Percentiles rank a stretch among this genome's conserved stretches.
Evolutionary conservation across 75 land plant genomes (phyloP).

Genomic region (Pinus albicaulis): DNA sequence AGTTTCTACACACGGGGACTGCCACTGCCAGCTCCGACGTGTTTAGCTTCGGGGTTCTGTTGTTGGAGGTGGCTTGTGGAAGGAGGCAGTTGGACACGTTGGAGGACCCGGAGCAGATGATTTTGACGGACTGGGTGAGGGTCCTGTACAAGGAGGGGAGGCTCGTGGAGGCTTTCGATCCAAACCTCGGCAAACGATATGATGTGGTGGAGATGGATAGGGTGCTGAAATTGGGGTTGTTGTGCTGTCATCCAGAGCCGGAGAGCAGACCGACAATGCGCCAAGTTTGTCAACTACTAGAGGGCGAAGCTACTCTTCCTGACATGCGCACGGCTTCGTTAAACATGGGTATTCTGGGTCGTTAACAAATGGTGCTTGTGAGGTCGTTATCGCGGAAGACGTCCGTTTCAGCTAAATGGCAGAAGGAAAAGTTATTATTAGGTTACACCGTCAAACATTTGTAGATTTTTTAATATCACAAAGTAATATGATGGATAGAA

Average conservation of each 20-base stretch:
- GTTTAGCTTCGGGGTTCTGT: slow-evolving; percentile 18
- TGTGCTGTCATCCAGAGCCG: slow-evolving; percentile 8
- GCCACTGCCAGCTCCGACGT: slow-evolving; percentile 36
- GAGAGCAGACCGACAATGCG: slow-evolving; percentile 2
- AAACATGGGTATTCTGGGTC: too few species aligned
- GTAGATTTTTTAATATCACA: too few species aligned
- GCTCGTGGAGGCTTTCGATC: slow-evolving; percentile 15
- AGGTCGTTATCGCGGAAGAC: too few species aligned
- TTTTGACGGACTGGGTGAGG: slow-evolving; percentile 36
- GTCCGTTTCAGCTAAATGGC: too few species aligned
- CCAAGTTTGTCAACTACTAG: neutral
- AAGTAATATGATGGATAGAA: too few species aligned
- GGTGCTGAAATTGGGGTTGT: slow-evolving; percentile 11
- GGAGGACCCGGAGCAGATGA: slow-evolving; percentile 5
- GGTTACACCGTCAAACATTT: too few species aligned
- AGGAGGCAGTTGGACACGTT: slow-evolving; percentile 14
- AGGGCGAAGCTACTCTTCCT: slow-evolving; percentile 25
- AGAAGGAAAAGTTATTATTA: too few species aligned
- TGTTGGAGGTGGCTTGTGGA: slow-evolving; percentile 26
- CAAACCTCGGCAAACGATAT: neutral
- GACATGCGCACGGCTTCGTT: slow-evolving; percentile 6
- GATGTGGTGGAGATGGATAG: slow-evolving; percentile 1
- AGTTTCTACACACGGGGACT: slow-evolving; percentile 27
- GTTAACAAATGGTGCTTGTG: too few species aligned
- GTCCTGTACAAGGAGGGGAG: slow-evolving; percentile 15